These are phyloP conservation scores for Herpetomonas samuelpessoai DNA, from an alignment of 208 protist species.

Conservation along the genomic window DNA sequence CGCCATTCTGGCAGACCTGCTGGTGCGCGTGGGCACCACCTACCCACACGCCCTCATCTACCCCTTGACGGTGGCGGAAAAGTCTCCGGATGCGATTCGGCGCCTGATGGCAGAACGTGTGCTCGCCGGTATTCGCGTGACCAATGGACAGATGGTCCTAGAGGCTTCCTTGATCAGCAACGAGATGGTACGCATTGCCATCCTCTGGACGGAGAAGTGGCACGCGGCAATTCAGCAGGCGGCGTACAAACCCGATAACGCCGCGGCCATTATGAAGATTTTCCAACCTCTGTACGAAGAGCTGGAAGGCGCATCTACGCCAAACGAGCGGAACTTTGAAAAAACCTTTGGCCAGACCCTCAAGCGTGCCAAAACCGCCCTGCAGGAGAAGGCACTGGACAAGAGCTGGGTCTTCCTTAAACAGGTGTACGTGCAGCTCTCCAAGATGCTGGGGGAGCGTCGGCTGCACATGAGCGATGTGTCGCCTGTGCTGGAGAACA, in stretches of 20 bases:
- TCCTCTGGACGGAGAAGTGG: conserved; percentile 97
- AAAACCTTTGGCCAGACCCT: conserved; percentile 71
- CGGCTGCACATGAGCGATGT: conserved; percentile 82
- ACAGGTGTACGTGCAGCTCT: conserved; percentile 83
- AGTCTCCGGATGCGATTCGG: conserved; percentile 74
- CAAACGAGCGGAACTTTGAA: conserved; percentile 95
- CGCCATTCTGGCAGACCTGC: conserved; percentile 92
- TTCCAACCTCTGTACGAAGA: conserved; percentile 96
- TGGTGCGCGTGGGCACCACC: conserved; percentile 93
- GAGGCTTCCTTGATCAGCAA: conserved; percentile 97
- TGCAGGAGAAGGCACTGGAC: conserved; percentile 55
- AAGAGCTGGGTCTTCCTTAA: conserved; percentile 77
- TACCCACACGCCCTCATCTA: conserved; percentile 99
- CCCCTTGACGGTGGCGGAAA: conserved; percentile 97
- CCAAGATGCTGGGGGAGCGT: conserved; percentile 67
- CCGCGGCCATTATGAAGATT: conserved; percentile 86
- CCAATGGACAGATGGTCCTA: conserved; percentile 79
- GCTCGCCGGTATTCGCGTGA: conserved; percentile 71
- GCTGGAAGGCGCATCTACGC: conserved; percentile 89
- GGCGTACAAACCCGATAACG: conserved; percentile 93
- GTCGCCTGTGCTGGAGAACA: conserved; percentile 93
- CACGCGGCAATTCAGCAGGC: conserved; percentile 96
- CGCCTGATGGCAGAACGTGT: conserved; percentile 79
- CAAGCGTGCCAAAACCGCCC: conserved; percentile 43
- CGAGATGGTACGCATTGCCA: conserved; percentile 99